Evolutionary conservation across 768 basidiomycete species (phyloP).

Genomic region (Macrolepiota fuliginosa): DNA sequence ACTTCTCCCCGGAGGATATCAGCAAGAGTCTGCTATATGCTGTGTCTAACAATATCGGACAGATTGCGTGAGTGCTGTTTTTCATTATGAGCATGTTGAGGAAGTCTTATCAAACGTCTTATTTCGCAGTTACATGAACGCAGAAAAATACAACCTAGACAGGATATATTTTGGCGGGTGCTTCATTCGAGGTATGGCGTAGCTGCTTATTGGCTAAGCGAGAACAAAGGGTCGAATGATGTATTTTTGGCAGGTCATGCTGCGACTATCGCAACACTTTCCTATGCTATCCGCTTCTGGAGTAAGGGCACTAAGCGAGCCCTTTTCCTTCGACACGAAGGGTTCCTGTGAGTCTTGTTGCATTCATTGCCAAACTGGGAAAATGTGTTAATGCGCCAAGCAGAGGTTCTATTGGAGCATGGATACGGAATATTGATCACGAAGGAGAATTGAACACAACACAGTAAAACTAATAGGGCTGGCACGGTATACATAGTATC

Average conservation of each 20-base stretch:
- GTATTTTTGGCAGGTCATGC: constrained; percentile 70
- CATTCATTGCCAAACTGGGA: constrained; percentile 7
- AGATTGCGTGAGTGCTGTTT: constrained; percentile 85
- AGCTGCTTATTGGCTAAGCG: constrained; percentile 7
- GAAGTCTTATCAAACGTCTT: background rate
- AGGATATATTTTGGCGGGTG: constrained; percentile 99
- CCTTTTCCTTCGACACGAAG: constrained; percentile 95
- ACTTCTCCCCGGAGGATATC: constrained; percentile 90
- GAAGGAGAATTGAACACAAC: constrained; percentile 21
- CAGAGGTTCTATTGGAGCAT: constrained; percentile 93
- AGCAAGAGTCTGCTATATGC: constrained; percentile 93
- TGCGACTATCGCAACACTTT: constrained; percentile 94
- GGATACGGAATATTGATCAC: constrained; percentile 92
- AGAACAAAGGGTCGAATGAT: constrained; percentile 12
- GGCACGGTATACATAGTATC: background rate
- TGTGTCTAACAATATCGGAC: constrained; percentile 98
- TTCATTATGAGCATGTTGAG: background rate
- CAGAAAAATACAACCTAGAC: constrained; percentile 95
- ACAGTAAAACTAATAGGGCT: background rate
- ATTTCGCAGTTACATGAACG: constrained; percentile 88
- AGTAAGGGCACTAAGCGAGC: constrained; percentile 97
- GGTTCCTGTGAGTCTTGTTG: constrained; percentile 76
- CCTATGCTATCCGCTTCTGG: constrained; percentile 99
- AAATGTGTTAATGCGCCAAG: constrained; percentile 13
- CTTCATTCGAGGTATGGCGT: constrained; percentile 85